phyloP scores from a whole-genome alignment of 495 filamentous ascomycete species.

The Penicillium cinerascens region DNA sequence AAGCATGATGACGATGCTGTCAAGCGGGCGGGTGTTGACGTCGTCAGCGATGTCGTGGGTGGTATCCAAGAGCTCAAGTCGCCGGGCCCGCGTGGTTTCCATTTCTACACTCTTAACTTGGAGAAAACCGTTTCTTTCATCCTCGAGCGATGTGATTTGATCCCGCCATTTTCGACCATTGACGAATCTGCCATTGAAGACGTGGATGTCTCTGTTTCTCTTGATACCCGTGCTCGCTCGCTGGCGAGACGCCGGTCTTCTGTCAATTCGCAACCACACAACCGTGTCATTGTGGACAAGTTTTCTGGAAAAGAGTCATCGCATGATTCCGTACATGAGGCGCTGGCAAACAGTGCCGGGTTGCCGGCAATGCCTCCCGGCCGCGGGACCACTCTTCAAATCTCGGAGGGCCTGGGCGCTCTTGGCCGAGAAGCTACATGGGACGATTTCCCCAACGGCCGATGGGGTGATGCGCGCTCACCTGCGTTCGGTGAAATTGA shows the following conservation, averaged over 20 bases:
- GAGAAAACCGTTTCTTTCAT: conserved; percentile 96
- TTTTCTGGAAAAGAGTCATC: conserved; percentile 34
- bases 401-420: conserved; percentile 87
- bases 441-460: conserved; percentile 98
- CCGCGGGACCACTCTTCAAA: conserved; percentile 78
- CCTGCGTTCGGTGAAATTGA: conserved; percentile 94
- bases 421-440: conserved; percentile 94
- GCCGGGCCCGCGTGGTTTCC: conserved; percentile 70
- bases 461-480: conserved; percentile 89
- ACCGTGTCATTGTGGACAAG: conserved; percentile 75
- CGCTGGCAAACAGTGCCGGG: conserved; percentile 45
- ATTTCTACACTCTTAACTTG: conserved; percentile 96
- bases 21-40: conserved; percentile 57
- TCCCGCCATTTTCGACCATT: conserved; percentile 51
- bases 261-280: conserved; percentile 60
- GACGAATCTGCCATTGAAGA: conserved; percentile 39
- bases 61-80: conserved; percentile 60
- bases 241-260: conserved; percentile 47
- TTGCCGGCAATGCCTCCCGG: conserved; percentile 43
- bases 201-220: conserved; percentile 35
- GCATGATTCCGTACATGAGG: conserved; percentile 51
- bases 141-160: conserved; percentile 78
- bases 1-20: conserved; percentile 91
- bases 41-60: conserved; percentile 40
- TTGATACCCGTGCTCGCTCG: conserved; percentile 30